Evolutionary conservation across 2,329 filamentous ascomycete species (phyloP), one percentile per base, ranked within the genome.

Genomic region (Cladosporium sp.): DNA sequence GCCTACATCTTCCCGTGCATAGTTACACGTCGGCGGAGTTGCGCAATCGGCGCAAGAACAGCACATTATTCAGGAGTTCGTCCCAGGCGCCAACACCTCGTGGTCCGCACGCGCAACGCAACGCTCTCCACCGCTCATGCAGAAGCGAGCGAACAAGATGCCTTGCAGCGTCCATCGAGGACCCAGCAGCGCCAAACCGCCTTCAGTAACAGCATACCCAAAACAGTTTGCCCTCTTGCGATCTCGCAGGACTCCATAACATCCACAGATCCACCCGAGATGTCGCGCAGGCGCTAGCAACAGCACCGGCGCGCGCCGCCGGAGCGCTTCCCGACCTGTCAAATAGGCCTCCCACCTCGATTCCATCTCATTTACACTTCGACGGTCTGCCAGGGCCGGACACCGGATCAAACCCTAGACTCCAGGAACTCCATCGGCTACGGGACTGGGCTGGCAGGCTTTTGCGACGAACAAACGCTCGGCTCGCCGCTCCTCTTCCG

Each of bases 301-400:
- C 5, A 9, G 18, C 15, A 25, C 43, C 45, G 45, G 45, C 16
- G 29, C 36, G 45, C 45, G 27, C 45, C 45, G 45, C 25, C 15
- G 19, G 43, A 39, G 19, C 13, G 11, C 11, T 15, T 20, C 25
- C 38, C 43, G 19, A n/a, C 43, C 43, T 48, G 45, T 48, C 27
- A 48, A 25, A 9, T 8, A 46, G 32, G n/a, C n/a, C n/a, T n/a
- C n/a, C n/a, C n/a, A n/a, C n/a, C n/a, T n/a, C n/a, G n/a, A n/a
- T n/a, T n/a, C n/a, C n/a, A n/a, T n/a, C n/a, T n/a, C 38, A 27
- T 46, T 38, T 25, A 12, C 16, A 19, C 27, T 46, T 22, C 9
- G 13, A 27, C 45, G 45, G 45, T 27, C 27, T 27, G 29, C 5
- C 22, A 27, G 45, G 45, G 25, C 45, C 36, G 45, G 18, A 5